phyloP scores from a whole-genome alignment of 257 asterid genomes.

The Solanum pinnatisectum region DNA sequence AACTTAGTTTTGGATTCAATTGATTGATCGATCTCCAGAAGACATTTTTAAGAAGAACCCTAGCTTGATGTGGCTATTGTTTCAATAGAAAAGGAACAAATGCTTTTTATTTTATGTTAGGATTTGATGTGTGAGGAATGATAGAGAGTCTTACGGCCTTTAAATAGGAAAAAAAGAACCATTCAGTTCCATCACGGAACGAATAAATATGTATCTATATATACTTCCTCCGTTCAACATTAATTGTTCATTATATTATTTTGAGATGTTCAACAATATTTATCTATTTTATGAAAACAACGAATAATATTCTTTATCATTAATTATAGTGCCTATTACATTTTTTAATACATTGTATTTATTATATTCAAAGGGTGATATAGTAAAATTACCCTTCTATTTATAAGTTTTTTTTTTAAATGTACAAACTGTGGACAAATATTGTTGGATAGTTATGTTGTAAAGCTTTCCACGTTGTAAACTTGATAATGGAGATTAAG shows the following conservation, averaged over 20 bases:
- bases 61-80: not conserved
- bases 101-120: not conserved
- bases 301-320: too few relatives aligned
- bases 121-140: constrained; percentile 25
- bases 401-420: too few relatives aligned
- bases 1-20: not conserved
- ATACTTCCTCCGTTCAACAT: too few relatives aligned
- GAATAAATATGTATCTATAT: constrained; percentile 45
- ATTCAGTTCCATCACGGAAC: constrained; percentile 30
- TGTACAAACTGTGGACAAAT: too few relatives aligned
- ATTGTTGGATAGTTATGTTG: not conserved
- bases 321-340: too few relatives aligned
- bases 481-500: not conserved
- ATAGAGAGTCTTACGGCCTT: constrained; percentile 20
- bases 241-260: too few relatives aligned
- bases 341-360: too few relatives aligned
- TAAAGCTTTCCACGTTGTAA: not conserved
- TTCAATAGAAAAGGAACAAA: constrained; percentile 2
- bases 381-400: too few relatives aligned
- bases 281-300: too few relatives aligned
- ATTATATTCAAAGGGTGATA: too few relatives aligned
- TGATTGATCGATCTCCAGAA: not conserved
- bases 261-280: too few relatives aligned
- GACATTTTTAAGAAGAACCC: not conserved
- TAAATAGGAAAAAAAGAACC: constrained; percentile 37